Base-by-base conservation (phyloP, 106 monocot species). In the Phalaenopsis aphrodite region DNA sequence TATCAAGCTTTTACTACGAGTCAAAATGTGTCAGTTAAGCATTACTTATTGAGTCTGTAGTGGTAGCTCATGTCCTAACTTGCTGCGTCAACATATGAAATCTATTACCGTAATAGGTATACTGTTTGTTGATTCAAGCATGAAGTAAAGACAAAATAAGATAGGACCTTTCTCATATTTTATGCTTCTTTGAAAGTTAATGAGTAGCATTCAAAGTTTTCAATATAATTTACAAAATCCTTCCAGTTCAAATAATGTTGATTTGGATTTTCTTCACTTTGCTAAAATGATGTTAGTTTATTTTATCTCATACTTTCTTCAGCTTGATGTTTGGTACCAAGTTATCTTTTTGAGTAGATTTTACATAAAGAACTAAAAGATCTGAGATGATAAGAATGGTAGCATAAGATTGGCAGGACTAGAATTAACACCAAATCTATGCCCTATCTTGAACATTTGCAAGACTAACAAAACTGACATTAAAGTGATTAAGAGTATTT, bases 401-500 rank as follows among this genome's bases (percentile, higher is more conserved):
- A n/a, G 23, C 64, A n/a, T 64, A 64, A 24, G 12, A 23, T 7
- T 21, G n/a, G 64, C 58, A 21, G 23, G 23, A 64, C 64, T 64
- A 64, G 64, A 64, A 64, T 64, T 64, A 64, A 64, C 23, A 64
- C 64, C 64, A 64, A 64, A 64, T 64, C 21, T 64, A 6, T 64
- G 23, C 19, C 64, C 5, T 64, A 64, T 23, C 57, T 57, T 19
- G 57, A 57, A 57, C 57, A 15, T 15, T 57, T 57, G 57, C 16
- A 57, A 57, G 57, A 57, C 15, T 57, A 2, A 57, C 57, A 57
- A 64, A 23, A 64, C 64, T 64, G 23, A 23, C 3, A 4, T 64
- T 21, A 64, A 6, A 24, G 64, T 64, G 64, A 64, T 64, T 64
- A 24, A 30, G 21, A 8, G 23, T 64, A 64, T n/a, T 24, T 64